phyloP scores from a whole-genome alignment of 345 rosid genomes.

The Barbarea vulgaris region DNA sequence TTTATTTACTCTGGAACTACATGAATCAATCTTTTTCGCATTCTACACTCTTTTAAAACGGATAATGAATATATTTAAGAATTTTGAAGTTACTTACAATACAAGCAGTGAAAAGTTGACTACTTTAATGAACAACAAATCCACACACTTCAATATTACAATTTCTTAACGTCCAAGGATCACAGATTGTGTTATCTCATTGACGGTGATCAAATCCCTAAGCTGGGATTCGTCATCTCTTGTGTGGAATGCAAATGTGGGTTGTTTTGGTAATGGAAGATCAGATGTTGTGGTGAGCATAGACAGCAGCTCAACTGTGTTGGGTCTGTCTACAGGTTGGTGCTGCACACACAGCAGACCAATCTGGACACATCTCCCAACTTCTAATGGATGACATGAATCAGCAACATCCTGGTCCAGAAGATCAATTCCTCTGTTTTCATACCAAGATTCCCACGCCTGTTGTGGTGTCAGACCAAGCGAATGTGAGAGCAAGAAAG shows the following conservation, averaged over 20 bases:
- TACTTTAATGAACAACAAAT: background rate
- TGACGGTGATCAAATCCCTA: background rate
- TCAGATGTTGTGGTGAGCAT: constrained; percentile 32
- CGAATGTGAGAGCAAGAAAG: background rate
- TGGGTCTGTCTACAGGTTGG: constrained; percentile 21
- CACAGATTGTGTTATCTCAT: constrained; percentile 15
- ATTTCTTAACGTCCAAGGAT: constrained; percentile 17
- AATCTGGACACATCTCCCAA: constrained; percentile 29
- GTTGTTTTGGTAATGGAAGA: constrained; percentile 27
- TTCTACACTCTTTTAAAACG: too few species aligned
- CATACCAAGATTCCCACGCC: constrained; percentile 33
- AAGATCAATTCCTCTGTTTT: constrained; percentile 17
- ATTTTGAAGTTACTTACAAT: background rate
- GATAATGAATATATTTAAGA: background rate
- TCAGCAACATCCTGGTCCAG: constrained; percentile 18
- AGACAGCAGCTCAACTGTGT: constrained; percentile 19
- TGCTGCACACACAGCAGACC: constrained; percentile 36
- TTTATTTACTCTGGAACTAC: too few species aligned
- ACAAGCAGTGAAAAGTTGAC: background rate
- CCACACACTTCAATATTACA: background rate
- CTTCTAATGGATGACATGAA: constrained; percentile 1
- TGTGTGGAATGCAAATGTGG: background rate
- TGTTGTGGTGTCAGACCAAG: background rate
- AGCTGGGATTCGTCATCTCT: background rate
- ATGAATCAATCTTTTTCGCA: too few species aligned